Evolutionary conservation across 2,329 filamentous ascomycete species (phyloP).

Genomic region (Cordyceps javanica): DNA sequence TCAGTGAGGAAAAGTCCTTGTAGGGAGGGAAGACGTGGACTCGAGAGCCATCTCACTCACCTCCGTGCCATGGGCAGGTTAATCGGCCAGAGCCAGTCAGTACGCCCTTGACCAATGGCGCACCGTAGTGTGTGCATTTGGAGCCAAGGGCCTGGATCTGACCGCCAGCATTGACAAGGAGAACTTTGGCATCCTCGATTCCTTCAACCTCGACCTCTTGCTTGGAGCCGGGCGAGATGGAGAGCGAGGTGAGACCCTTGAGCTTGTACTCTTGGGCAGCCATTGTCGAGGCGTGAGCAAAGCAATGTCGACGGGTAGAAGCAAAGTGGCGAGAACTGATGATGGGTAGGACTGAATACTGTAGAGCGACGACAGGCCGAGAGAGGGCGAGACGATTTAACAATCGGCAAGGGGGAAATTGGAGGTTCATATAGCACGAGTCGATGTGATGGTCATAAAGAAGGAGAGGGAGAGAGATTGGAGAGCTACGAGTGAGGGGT

Average conservation of each 20-base stretch:
- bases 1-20: no score
- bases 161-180: slow-evolving; percentile 73
- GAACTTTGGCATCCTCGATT: slow-evolving; percentile 75
- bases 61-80: slow-evolving; percentile 95
- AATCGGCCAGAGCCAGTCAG: slow-evolving; percentile 74
- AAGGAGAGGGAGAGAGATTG: background rate
- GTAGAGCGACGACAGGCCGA: background rate
- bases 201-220: slow-evolving; percentile 87
- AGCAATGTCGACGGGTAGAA: background rate
- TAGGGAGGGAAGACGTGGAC: no score
- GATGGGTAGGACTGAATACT: background rate
- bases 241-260: slow-evolving; percentile 68
- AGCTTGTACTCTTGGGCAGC: slow-evolving; percentile 57
- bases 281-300: slow-evolving; percentile 32
- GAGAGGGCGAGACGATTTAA: background rate
- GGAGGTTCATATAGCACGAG: slow-evolving; percentile 1
- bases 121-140: slow-evolving; percentile 89
- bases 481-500: background rate
- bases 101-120: slow-evolving; percentile 80
- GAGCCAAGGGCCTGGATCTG: slow-evolving; percentile 73
- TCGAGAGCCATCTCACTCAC: no score
- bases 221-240: slow-evolving; percentile 75
- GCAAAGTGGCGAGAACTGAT: background rate
- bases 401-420: background rate
- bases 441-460: background rate